These are phyloP conservation scores for Coemansia sp. DNA, from an alignment of 192 early-diverging fungal genomes.

Conservation along the genomic window DNA sequence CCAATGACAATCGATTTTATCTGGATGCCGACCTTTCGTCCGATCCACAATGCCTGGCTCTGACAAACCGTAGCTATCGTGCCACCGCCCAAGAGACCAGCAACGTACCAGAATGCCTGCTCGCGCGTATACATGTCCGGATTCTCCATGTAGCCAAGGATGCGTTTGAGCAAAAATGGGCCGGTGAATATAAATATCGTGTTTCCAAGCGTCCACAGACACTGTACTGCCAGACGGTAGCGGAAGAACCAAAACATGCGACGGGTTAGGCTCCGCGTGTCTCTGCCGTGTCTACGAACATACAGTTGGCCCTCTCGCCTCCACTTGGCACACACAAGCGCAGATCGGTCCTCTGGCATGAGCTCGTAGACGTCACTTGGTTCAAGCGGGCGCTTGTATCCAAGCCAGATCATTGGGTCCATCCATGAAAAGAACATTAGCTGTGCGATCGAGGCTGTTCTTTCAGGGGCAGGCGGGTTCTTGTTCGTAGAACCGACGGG, in stretches of 20 bases:
- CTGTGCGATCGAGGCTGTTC: conserved; percentile 59
- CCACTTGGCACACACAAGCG: conserved; percentile 37
- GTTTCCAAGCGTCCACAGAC: conserved; percentile 49
- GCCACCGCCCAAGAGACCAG: conserved; percentile 58
- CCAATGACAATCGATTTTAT: conserved; percentile 63
- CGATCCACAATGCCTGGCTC: conserved; percentile 70
- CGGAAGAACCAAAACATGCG: conserved; percentile 55
- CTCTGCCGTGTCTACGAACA: conserved; percentile 29
- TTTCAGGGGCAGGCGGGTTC: conserved; percentile 55
- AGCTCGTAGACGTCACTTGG: conserved; percentile 63
- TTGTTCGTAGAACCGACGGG: conserved; percentile 11
- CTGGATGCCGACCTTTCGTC: conserved; percentile 68
- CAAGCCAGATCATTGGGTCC: conserved; percentile 63
- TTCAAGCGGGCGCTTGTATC: conserved; percentile 64
- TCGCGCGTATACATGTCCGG: conserved; percentile 52
- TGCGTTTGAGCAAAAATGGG: conserved; percentile 59
- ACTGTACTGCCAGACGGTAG: conserved; percentile 51
- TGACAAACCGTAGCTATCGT: conserved; percentile 55
- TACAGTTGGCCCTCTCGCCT: conserved; percentile 25
- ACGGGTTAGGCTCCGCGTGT: conserved; percentile 29
- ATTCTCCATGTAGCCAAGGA: conserved; percentile 63
- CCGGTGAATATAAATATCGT: conserved; percentile 56
- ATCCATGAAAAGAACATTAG: conserved; percentile 63
- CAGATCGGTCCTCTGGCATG: conserved; percentile 42
- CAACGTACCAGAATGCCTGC: conserved; percentile 62